Evolutionary conservation across 2,329 filamentous ascomycete genomes (phyloP), one percentile per base, ranked within the genome.

Genomic region (Ceratocystis albifundus): DNA sequence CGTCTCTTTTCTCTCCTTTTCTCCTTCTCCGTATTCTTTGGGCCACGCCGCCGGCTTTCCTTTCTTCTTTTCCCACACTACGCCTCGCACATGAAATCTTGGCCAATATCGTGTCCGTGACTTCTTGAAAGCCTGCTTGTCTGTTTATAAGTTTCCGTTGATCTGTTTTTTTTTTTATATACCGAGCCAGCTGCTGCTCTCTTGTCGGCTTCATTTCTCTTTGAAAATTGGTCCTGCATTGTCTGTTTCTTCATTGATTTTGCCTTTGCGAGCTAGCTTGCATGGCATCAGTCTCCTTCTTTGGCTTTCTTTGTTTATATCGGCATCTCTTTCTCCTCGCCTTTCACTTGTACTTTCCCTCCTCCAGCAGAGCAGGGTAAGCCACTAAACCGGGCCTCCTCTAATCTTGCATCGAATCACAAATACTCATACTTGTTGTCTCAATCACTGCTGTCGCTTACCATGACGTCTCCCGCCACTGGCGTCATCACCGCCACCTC

Each of bases 401-500:
- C n/a, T n/a, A n/a, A n/a, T 61, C 57, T 61, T 32, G 28, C 57
- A 25, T 22, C 57, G 15, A 5, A 25, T 61, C 64, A 17, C n/a
- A 32, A 22, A 62, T 12, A 3, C 15, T 28, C 20, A 7, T 4
- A 12, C 36, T 41, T 41, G 3, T 12, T 41, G 36, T 41, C 36
- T 15, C 10, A 12, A 15, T 41, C 12, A 15, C 36, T 41, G 12
- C 36, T 41, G 36, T 41, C 36, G 36, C 36, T 41, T 41, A 12
- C 36, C 36, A 41, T 41, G 36, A 41, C 36, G 10, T 25, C 45
- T 25, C 10, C 45, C 55, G 62, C 41, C 41, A 44, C 15, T 10
- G 20, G 45, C 50, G 45, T 15, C 61, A 36, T 55, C 36, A 48
- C 48, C 22, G 28, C 50, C 53, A 25, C 53, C 22, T 64, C 66